A percentile compares a stretch with the other conserved stretches of the same genome.
Evolutionary conservation across 2,329 filamentous ascomycete species (phyloP).

Genomic region (Rhynchosporium agropyri): DNA sequence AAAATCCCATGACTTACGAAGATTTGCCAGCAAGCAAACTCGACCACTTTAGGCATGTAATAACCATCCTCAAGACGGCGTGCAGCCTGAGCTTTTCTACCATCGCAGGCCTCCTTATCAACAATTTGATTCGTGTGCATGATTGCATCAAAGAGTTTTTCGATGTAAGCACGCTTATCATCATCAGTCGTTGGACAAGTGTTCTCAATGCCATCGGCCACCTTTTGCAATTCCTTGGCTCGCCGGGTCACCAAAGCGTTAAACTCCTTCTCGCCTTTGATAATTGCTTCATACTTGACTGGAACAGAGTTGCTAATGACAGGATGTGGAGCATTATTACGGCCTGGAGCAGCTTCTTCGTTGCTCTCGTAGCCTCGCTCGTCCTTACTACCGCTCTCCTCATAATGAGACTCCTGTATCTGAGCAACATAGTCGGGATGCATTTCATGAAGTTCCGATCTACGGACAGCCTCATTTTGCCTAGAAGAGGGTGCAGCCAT

Average conservation of each 20-base stretch:
- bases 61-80: slow-evolving; percentile 18
- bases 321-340: too few species aligned
- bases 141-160: slow-evolving; percentile 28
- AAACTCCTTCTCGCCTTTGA: background rate
- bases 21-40: slow-evolving; percentile 31
- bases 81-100: slow-evolving; percentile 28
- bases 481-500: background rate
- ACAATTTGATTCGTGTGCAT: slow-evolving; percentile 25
- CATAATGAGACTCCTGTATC: background rate
- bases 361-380: background rate
- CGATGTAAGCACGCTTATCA: slow-evolving; percentile 16
- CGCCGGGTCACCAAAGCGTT: background rate
- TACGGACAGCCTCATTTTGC: background rate
- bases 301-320: background rate
- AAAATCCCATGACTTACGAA: slow-evolving; percentile 27
- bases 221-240: background rate
- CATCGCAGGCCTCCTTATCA: slow-evolving; percentile 30
- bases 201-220: too few species aligned
- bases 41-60: slow-evolving; percentile 23
- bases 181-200: background rate
- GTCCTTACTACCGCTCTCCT: background rate
- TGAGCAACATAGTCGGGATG: background rate
- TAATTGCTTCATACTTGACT: background rate
- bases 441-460: background rate
- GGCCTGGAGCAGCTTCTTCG: background rate